Evolutionary conservation across 2,329 filamentous ascomycete genomes (phyloP), one percentile per base, ranked within the genome.

Genomic region (Lachnellula willkommii): DNA sequence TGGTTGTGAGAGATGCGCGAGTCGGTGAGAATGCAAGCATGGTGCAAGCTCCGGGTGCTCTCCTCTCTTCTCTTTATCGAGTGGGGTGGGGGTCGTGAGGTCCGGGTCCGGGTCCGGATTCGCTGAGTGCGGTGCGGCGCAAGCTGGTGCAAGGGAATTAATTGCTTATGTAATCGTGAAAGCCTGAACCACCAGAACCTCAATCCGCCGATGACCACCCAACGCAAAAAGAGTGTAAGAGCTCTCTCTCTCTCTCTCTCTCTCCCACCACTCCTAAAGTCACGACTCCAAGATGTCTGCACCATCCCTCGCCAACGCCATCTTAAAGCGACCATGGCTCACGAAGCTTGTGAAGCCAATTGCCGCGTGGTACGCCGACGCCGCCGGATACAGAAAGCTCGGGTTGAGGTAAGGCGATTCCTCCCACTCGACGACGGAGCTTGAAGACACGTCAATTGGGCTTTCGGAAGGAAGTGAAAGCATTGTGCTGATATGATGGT

Each of bases 321-420:
- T 96, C 71, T 72, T 84, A 72, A 88, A 88, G 80, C 86, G 91
- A 70, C 92, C 93, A 66, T 96, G 89, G 89, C 84, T 97, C 71
- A 78, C 79, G 75, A 85, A 80, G 68, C 80, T 88, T 77, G 77
- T 97, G 74, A 83, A 79, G 79, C 94, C 94, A 65, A 72, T 96
- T 64, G 83, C 92, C 75, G 82, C 85, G 70, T 96, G 90, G 90
- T 97, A 97, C 79, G 77, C 78, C 76, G 87, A 93, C 72, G 88
- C 90, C 68, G 82, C 92, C 68, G 93, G 93, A 72, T 96, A 96
- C 83, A 88, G 91, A 77, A 84, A 93, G 83, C 81, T 96, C 70
- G 93, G 93, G 70, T 81, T 96, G 76, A 89, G 81, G 91, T 96
- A 87, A 73, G 76, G 58, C 57, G 53, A 32, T 51, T 45, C 24